Evolutionary conservation across 441 rosid genomes (phyloP).

Genomic region (Arabidopsis lyrata): DNA sequence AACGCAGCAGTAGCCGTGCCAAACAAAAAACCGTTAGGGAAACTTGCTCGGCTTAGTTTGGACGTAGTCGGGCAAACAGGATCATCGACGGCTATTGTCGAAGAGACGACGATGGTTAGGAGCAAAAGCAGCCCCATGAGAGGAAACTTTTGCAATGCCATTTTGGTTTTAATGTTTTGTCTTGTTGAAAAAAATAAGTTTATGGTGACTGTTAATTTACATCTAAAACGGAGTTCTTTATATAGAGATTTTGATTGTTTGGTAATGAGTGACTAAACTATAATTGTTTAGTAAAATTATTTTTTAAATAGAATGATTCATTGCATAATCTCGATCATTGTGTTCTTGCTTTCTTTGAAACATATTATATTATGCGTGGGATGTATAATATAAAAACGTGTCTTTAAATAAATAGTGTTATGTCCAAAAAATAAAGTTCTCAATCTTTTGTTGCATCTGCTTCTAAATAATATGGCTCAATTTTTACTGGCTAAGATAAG

Average conservation of each 20-base stretch:
- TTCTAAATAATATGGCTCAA: no score
- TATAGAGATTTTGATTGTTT: neutral
- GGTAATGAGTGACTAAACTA: no score
- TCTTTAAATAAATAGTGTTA: no score
- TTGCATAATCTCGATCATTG: no score
- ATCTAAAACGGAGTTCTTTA: neutral
- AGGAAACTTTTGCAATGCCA: constrained; percentile 8
- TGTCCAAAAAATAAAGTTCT: no score
- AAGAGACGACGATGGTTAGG: neutral
- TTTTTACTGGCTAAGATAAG: no score
- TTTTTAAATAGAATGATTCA: no score
- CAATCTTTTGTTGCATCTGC: no score
- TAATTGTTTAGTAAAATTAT: no score
- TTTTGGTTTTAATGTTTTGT: constrained; percentile 1
- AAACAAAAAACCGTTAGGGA: constrained; percentile 23
- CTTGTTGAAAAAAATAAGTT: neutral
- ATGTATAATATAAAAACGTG: no score
- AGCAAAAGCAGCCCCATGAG: constrained; percentile 21
- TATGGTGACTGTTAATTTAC: neutral
- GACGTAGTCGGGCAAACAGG: constrained; percentile 1
- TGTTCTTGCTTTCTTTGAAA: no score
- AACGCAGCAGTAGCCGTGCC: constrained; percentile 30
- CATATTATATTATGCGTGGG: no score
- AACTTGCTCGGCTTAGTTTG: constrained; percentile 13
- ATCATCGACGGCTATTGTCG: neutral